These are phyloP conservation scores for Teratosphaeria zuluensis DNA, from an alignment of 2,329 filamentous ascomycete genomes.

Conservation along the genomic window DNA sequence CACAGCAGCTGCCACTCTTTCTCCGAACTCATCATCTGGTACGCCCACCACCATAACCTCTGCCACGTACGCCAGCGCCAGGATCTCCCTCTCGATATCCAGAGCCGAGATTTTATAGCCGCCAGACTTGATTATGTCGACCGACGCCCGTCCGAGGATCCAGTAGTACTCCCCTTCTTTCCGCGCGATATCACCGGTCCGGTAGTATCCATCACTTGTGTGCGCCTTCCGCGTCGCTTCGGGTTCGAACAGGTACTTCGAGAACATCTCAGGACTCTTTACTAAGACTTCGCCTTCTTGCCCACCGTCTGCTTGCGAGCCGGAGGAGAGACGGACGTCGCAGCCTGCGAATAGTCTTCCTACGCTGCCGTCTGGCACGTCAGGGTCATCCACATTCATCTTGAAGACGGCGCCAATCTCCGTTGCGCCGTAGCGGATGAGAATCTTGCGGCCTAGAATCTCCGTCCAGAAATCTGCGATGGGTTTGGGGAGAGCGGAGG, in stretches of 20 bases:
- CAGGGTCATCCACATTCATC: conserved; percentile 28
- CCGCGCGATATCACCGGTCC: conserved; percentile 27
- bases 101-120: conserved; percentile 48
- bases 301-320: conserved; percentile 6
- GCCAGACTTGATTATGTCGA: conserved; percentile 47
- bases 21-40: conserved; percentile 45
- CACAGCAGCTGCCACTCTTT: conserved; percentile 46
- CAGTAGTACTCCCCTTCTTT: conserved; percentile 39
- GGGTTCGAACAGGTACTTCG: conserved; percentile 23
- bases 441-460: conserved; percentile 33
- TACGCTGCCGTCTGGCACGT: conserved; percentile 33
- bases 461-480: conserved; percentile 43
- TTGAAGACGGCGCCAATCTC: conserved; percentile 42
- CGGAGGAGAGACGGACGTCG: conserved; percentile 35
- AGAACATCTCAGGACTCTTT: conserved; percentile 28
- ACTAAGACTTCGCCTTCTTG: conserved; percentile 42
- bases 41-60: conserved; percentile 47
- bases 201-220: conserved; percentile 23
- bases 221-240: conserved; percentile 22
- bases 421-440: conserved; percentile 43
- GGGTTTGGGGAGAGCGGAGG: conserved; percentile 40
- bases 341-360: conserved; percentile 40
- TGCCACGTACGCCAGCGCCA: conserved; percentile 38
- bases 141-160: conserved; percentile 43
- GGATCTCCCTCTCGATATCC: conserved; percentile 45